phyloP scores from a whole-genome alignment of 441 rosid genomes.

The Pelargonium exstipulatum region DNA sequence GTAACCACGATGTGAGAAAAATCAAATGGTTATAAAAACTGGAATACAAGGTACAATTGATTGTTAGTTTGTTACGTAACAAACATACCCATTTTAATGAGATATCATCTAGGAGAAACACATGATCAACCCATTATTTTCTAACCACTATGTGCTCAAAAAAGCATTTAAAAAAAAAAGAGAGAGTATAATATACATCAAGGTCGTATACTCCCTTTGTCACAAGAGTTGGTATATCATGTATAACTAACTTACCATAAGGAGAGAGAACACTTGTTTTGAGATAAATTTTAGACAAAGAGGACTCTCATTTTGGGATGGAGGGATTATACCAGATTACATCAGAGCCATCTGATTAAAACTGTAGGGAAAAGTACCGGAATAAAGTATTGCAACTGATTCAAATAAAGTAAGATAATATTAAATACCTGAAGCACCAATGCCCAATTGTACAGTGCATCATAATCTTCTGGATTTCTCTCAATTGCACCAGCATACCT shows the following conservation, averaged over 20 bases:
- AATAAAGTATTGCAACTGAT: background rate
- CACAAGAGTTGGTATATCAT: too few species aligned
- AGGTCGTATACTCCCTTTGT: background rate
- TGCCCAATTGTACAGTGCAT: conserved; percentile 95
- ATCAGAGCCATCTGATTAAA: background rate
- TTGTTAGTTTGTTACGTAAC: background rate
- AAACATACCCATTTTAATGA: background rate
- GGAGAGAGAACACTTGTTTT: too few species aligned
- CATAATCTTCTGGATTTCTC: conserved; percentile 91
- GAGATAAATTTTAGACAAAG: too few species aligned
- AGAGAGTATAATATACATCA: background rate
- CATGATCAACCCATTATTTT: background rate
- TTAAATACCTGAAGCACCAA: conserved; percentile 87
- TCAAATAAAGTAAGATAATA: conserved; percentile 12
- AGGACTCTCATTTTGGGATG: too few species aligned
- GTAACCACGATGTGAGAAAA: background rate
- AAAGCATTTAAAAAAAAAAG: background rate
- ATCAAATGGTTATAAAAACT: background rate
- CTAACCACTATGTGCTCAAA: background rate
- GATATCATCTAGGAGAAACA: background rate
- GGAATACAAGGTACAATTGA: background rate
- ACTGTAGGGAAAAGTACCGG: background rate
- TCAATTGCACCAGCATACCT: conserved; percentile 88
- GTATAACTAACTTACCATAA: too few species aligned
- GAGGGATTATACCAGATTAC: too few species aligned